These are phyloP conservation scores for Gynandropsis gynandra DNA, from an alignment of 345 rosid species.

Conservation along the genomic window DNA sequence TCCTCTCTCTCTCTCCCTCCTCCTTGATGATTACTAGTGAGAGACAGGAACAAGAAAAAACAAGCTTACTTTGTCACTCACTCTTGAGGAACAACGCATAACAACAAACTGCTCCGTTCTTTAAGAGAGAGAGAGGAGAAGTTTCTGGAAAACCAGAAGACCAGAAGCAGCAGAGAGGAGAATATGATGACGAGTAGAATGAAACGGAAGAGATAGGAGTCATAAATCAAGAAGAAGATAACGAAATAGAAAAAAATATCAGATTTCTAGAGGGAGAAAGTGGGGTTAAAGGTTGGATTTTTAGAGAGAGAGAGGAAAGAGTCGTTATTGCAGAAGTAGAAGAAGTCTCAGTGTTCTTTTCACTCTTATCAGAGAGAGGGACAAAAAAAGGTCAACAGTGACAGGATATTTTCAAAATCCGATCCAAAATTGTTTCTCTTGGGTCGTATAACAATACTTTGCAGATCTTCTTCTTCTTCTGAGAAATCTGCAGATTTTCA, in stretches of 20 bases:
- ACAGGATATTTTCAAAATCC: conserved; percentile 12
- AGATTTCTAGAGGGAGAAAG: conserved; percentile 19
- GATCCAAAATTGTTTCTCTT: conserved; percentile 4
- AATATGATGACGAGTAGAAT: conserved; percentile 3
- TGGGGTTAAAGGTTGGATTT: neutral
- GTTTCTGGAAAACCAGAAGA: conserved; percentile 1
- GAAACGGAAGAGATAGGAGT: too few species aligned
- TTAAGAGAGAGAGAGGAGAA: conserved; percentile 6
- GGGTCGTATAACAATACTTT: neutral
- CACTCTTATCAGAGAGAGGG: neutral
- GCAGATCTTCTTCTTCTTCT: conserved; percentile 17
- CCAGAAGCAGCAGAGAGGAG: neutral
- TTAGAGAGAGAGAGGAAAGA: conserved; percentile 6
- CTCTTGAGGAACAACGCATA: conserved; percentile 16
- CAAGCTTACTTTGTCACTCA: conserved; percentile 1
- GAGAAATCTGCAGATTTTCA: neutral
- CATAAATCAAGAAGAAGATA: neutral
- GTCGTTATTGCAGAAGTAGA: neutral
- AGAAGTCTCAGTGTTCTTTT: conserved; percentile 21
- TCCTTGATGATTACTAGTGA: conserved; percentile 26
- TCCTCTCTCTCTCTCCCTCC: conserved; percentile 25
- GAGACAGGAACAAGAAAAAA: conserved; percentile 28
- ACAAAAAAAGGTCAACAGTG: conserved; percentile 11
- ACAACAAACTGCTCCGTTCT: conserved; percentile 4
- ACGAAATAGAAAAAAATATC: conserved; percentile 6